phyloP scores from a whole-genome alignment of 2,329 filamentous ascomycete genomes.

The Penicillium sp. region DNA sequence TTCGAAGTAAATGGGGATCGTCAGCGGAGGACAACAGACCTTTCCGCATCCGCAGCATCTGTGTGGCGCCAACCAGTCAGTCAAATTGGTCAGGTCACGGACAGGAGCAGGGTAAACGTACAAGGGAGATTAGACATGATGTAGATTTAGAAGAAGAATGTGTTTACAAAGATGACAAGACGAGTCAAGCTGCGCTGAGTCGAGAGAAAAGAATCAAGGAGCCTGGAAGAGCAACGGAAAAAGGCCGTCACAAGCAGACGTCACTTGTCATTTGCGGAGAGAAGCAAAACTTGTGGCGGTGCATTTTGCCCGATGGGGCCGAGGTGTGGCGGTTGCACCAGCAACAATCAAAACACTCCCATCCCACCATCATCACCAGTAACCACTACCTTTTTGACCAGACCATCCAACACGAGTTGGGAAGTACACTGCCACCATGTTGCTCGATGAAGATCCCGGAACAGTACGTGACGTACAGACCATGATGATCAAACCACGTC shows the following conservation, averaged over 20 bases:
- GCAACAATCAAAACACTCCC: constrained; percentile 37
- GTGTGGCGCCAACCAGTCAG: constrained; percentile 27
- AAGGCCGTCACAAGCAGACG: constrained; percentile 26
- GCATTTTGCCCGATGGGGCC: constrained; percentile 17
- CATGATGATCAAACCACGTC: background rate
- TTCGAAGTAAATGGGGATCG: constrained; percentile 1
- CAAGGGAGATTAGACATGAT: constrained; percentile 56
- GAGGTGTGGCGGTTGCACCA: constrained; percentile 44
- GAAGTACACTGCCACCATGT: constrained; percentile 63
- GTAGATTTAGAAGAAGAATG: background rate
- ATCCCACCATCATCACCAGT: constrained; percentile 19
- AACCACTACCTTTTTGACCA: background rate
- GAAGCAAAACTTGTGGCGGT: constrained; percentile 39
- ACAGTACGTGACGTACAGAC: constrained; percentile 60
- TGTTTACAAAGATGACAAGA: background rate
- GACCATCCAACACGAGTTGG: background rate
- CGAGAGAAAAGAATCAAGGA: constrained; percentile 7
- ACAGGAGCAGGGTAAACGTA: constrained; percentile 36
- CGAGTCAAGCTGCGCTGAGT: constrained; percentile 5
- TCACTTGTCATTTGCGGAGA: constrained; percentile 39
- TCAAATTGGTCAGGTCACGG: background rate
- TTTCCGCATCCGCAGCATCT: constrained; percentile 99
- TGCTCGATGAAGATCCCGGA: constrained; percentile 91
- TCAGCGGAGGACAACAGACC: constrained; percentile 56
- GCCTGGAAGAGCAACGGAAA: constrained; percentile 5